Conservation (phyloP, 2,329 filamentous ascomycete genomes). For the Achaetomium macrosporum region DNA sequence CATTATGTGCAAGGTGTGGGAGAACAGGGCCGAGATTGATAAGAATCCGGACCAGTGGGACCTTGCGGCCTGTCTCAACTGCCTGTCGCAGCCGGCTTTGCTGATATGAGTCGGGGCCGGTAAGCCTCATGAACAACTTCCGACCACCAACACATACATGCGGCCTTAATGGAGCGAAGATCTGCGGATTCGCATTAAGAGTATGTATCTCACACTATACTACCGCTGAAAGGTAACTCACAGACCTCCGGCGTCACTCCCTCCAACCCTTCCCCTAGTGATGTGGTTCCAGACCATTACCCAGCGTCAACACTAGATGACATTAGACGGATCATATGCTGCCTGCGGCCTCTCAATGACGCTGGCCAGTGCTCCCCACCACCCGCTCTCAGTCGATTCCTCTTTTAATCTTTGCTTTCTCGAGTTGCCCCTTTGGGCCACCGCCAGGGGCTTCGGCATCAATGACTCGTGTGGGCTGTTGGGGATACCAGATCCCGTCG, state of each 20-base stretch:
- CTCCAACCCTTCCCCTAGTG: too few species aligned
- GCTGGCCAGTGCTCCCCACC: conserved; percentile 9
- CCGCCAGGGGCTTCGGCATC: neutral
- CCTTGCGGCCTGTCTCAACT: conserved; percentile 35
- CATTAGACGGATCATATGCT: conserved; percentile 8
- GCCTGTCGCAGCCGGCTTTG: conserved; percentile 21
- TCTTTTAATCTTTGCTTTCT: neutral
- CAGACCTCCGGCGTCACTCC: too few species aligned
- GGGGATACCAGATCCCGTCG: neutral
- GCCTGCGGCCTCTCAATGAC: neutral
- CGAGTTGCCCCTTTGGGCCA: neutral
- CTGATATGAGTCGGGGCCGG: conserved; percentile 21
- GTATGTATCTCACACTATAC: too few species aligned
- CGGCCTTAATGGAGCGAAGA: too few species aligned
- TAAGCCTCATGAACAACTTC: too few species aligned
- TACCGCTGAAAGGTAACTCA: too few species aligned
- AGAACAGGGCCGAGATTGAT: conserved; percentile 33
- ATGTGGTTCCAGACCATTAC: neutral
- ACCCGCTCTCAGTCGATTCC: conserved; percentile 7
- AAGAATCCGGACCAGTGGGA: conserved; percentile 36
- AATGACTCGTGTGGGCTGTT: neutral
- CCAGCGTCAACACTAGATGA: neutral
- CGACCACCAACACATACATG: too few species aligned
- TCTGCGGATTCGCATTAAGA: too few species aligned
- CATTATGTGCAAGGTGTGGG: conserved; percentile 45